phyloP scores from a whole-genome alignment of 75 land plant species.

The Selaginella tamariscina region DNA sequence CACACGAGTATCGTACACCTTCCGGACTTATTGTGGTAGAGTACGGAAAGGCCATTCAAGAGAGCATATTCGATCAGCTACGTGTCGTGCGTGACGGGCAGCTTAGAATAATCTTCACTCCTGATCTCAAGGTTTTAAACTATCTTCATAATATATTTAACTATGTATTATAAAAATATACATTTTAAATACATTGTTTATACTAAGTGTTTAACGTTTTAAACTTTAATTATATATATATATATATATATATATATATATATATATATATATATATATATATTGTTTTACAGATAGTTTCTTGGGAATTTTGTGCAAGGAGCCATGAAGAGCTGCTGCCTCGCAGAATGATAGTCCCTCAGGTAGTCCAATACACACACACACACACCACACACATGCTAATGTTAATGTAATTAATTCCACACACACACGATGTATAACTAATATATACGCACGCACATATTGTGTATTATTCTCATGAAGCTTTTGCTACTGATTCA shows the following conservation, averaged over 20 bases:
- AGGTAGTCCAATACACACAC: no score
- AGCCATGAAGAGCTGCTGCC: slow-evolving; percentile 84
- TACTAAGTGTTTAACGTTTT: slow-evolving; percentile 3
- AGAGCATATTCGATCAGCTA: slow-evolving; percentile 83
- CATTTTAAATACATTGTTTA: background rate
- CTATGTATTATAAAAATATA: background rate
- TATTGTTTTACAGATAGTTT: slow-evolving; percentile 42
- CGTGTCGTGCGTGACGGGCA: slow-evolving; percentile 84
- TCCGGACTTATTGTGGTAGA: slow-evolving; percentile 70
- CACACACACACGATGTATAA: no score
- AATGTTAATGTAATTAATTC: no score
- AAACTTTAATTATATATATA: background rate
- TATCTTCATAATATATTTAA: background rate
- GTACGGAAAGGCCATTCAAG: slow-evolving; percentile 78
- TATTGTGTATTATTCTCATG: slow-evolving; percentile 1
- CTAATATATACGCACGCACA: no score
- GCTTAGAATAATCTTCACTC: slow-evolving; percentile 59
- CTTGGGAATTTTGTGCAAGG: slow-evolving; percentile 91
- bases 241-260: background rate
- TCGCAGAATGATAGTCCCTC: slow-evolving; percentile 63
- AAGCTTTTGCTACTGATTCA: slow-evolving; percentile 22
- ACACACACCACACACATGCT: no score
- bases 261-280: background rate
- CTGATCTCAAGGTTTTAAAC: slow-evolving; percentile 75
- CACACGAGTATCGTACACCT: slow-evolving; percentile 43